Evolutionary conservation across 2,329 filamentous ascomycete species (phyloP).

Genomic region (Emericellopsis atlantica): DNA sequence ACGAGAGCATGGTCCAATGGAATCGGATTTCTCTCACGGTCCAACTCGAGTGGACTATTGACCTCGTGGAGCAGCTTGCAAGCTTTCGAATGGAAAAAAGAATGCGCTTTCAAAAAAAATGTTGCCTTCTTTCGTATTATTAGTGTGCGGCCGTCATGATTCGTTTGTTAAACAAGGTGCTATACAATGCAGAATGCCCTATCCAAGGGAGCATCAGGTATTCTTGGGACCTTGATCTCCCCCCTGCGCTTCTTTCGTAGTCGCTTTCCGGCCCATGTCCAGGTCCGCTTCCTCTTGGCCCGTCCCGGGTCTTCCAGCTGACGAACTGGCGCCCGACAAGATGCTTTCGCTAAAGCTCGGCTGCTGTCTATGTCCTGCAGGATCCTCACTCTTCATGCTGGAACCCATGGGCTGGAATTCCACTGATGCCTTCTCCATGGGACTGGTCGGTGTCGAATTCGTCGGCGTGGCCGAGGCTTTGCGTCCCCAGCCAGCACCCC

Average conservation of each 20-base stretch:
- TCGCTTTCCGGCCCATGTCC: not conserved
- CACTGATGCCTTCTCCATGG: conserved; percentile 11
- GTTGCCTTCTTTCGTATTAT: too few relatives aligned
- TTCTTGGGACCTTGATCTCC: too few relatives aligned
- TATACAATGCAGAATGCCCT: too few relatives aligned
- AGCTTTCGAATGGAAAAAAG: too few relatives aligned
- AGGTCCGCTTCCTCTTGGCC: not conserved
- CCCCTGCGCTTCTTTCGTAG: not conserved
- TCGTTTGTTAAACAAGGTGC: too few relatives aligned
- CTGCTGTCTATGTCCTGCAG: conserved; percentile 20
- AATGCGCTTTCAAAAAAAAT: too few relatives aligned
- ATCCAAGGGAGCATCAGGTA: too few relatives aligned
- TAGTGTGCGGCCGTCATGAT: too few relatives aligned
- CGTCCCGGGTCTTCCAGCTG: conserved; percentile 7
- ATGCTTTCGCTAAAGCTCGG: conserved; percentile 32
- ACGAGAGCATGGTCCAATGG: too few relatives aligned
- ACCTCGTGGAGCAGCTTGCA: too few relatives aligned
- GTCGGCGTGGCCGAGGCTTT: conserved; percentile 11
- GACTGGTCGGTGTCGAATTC: conserved; percentile 18
- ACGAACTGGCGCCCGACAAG: conserved; percentile 23
- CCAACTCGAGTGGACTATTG: too few relatives aligned
- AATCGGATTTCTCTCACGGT: too few relatives aligned
- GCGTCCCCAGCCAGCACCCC: conserved; percentile 27
- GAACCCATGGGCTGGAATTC: conserved; percentile 21
- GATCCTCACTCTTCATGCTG: conserved; percentile 14